A percentile compares a stretch with the other conserved stretches of the same genome.
phyloP scores from a whole-genome alignment of 75 land plant genomes.

The Cunninghamia lanceolata region DNA sequence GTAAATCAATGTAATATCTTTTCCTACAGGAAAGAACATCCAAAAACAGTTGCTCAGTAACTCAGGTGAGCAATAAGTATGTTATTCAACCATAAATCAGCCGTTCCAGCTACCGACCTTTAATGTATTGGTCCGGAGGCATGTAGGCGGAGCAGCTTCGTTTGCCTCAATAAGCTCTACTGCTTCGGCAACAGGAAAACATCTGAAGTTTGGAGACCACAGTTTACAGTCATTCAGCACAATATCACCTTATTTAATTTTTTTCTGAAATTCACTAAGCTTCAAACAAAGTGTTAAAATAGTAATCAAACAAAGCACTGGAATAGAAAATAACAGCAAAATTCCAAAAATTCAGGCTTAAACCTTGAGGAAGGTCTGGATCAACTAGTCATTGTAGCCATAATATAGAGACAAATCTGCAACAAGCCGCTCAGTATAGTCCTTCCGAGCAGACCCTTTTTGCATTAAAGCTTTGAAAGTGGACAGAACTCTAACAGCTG shows the following conservation, averaged over 20 bases:
- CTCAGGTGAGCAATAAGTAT: not conserved
- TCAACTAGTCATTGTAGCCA: slow-evolving; percentile 92
- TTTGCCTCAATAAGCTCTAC: slow-evolving; percentile 90
- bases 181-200: slow-evolving; percentile 86
- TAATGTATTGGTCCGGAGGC: slow-evolving; percentile 82
- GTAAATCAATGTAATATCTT: not conserved
- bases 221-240: not conserved
- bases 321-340: not conserved
- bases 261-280: not conserved
- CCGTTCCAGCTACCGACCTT: slow-evolving; percentile 48
- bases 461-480: slow-evolving; percentile 73
- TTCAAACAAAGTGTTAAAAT: not conserved
- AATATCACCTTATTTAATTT: not conserved
- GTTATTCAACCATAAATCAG: not conserved
- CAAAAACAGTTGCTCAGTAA: not conserved
- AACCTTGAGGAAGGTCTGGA: slow-evolving; percentile 73
- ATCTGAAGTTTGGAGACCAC: slow-evolving; percentile 40
- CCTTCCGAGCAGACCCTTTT: slow-evolving; percentile 63
- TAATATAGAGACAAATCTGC: slow-evolving; percentile 71
- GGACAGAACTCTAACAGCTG: slow-evolving; percentile 91
- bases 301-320: not conserved
- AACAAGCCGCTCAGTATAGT: slow-evolving; percentile 74
- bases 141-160: slow-evolving; percentile 84
- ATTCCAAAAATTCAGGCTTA: not conserved
- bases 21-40: not conserved